Percentiles rank a stretch among this genome's conserved stretches.
Evolutionary conservation across 2,329 filamentous ascomycete species (phyloP).

Genomic region (Acarospora socialis): DNA sequence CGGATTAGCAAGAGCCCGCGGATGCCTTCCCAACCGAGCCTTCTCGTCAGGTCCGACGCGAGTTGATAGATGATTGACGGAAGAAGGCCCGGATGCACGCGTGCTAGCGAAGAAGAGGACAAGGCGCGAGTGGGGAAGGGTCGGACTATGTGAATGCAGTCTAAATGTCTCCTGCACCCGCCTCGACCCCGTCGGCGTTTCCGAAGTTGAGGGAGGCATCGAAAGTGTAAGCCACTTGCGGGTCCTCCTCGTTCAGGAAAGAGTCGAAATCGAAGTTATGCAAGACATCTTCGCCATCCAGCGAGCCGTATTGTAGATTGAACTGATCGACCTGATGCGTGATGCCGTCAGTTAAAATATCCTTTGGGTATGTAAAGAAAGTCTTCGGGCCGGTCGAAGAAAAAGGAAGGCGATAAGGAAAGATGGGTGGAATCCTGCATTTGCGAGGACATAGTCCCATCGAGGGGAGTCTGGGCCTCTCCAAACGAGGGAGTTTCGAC

Average conservation of each 20-base stretch:
- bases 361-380: constrained; percentile 13
- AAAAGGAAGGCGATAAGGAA: constrained; percentile 2
- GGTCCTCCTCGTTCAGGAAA: constrained; percentile 42
- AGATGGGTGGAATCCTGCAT: too few species aligned
- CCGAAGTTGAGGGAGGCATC: neutral
- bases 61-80: too few species aligned
- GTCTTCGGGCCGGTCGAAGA: neutral
- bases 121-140: too few species aligned
- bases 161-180: constrained; percentile 7
- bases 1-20: too few species aligned
- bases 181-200: constrained; percentile 6
- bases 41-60: too few species aligned
- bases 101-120: too few species aligned
- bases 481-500: too few species aligned
- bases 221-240: constrained; percentile 5
- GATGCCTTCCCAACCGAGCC: too few species aligned
- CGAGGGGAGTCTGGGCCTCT: constrained; percentile 3
- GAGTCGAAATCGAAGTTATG: constrained; percentile 52
- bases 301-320: constrained; percentile 29
- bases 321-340: constrained; percentile 22
- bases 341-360: too few species aligned
- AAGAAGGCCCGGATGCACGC: too few species aligned
- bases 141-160: too few species aligned
- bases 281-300: constrained; percentile 33
- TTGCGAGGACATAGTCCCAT: constrained; percentile 9